Evolutionary conservation across 768 basidiomycete species (phyloP), one percentile per base, ranked within the genome.

Genomic region (Lentinula boryana): DNA sequence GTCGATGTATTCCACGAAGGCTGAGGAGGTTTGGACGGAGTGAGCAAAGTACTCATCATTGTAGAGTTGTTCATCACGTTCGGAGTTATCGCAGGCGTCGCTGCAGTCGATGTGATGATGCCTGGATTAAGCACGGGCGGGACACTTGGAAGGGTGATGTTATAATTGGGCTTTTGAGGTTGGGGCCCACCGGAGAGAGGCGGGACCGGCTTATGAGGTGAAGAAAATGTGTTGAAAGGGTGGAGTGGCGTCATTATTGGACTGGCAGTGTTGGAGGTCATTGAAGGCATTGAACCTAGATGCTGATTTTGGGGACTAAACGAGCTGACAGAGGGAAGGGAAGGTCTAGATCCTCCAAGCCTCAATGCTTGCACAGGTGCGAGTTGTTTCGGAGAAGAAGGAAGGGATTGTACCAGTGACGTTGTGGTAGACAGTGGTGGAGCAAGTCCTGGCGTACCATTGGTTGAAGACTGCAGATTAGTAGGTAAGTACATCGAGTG

Each of bases 191-290:
- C 52, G 32, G 18, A 43, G 21, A 43, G 51, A 21, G 60, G 44
- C 16, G 57, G 57, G 46, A 38, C 56, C 41, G 16, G 56, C 15
- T 46, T 43, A n/a, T 44, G 16, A 35, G 48, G 38, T 3, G 27
- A 46, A n/a, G 46, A 23, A 21, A 16, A 32, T 9, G 21, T 38
- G 46, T 16, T 58, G 12, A 85, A 87, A 5, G 86, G 87, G 71
- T 89, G 89, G 74, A 86, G 88, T 0, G 86, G 64, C 63, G 85
- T 81, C 1, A 81, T 78, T 5, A 84, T 82, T 89, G 77, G 5
- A 81, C 79, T 12, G 76, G 69, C 4, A 87, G 82, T 0, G 80
- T 15, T 44, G 7, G 57, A 48, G 27, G 43, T 18, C 10, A 48
- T 16, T 27, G 57, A 6, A 33, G 46, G 46, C 10, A 49, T 44